Conservation (phyloP, 208 protist genomes). For the Trypanosoma congolense region DNA sequence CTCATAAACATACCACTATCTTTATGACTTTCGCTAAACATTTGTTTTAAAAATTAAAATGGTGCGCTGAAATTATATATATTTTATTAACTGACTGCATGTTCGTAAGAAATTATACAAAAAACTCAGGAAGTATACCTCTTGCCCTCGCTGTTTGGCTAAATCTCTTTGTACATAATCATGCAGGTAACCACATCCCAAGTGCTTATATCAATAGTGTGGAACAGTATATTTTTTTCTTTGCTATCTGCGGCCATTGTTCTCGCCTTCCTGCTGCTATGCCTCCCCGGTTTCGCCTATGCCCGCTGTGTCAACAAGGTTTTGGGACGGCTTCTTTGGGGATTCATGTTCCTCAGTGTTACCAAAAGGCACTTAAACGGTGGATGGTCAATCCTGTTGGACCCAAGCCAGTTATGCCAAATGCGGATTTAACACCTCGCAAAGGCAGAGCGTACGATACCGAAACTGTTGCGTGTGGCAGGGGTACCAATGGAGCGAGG, state of each 20-base stretch:
- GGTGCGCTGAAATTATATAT: too few species aligned
- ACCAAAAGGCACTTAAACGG: constrained; percentile 81
- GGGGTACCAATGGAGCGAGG: constrained; percentile 40
- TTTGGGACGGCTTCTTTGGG: constrained; percentile 79
- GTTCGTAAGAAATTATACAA: too few species aligned
- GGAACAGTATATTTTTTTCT: background rate
- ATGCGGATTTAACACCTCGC: background rate
- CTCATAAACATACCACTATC: too few species aligned
- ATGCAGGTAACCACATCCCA: too few species aligned
- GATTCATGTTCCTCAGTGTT: constrained; percentile 88
- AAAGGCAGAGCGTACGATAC: constrained; percentile 6
- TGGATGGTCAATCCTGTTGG: constrained; percentile 73
- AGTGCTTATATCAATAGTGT: too few species aligned
- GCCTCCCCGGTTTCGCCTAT: constrained; percentile 72
- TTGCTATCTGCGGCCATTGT: background rate
- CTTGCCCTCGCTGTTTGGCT: too few species aligned
- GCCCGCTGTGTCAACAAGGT: constrained; percentile 68
- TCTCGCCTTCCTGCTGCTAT: constrained; percentile 28
- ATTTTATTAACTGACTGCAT: too few species aligned
- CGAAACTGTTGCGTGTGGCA: constrained; percentile 31
- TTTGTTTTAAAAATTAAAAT: too few species aligned
- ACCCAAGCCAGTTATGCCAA: constrained; percentile 75
- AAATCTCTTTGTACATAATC: too few species aligned
- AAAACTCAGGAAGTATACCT: too few species aligned
- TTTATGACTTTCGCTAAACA: too few species aligned